phyloP scores from a whole-genome alignment of 1,284 basidiomycete species.

The Leccinum angustisporum region DNA sequence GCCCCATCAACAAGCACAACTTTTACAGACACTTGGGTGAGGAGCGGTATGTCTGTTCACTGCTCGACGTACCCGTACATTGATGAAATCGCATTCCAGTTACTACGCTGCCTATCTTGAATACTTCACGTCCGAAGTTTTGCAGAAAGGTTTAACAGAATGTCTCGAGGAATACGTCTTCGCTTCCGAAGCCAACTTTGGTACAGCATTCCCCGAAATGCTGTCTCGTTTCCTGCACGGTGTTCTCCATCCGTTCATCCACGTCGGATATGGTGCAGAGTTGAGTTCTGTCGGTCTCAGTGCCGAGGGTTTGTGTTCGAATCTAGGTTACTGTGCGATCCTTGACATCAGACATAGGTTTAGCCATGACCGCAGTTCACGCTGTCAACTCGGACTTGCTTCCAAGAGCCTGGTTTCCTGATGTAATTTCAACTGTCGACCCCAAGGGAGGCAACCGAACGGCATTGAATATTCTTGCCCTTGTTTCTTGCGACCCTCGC shows the following conservation, averaged over 20 bases:
- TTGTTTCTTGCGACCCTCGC: constrained; percentile 44
- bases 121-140: constrained; percentile 32
- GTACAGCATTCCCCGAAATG: constrained; percentile 28
- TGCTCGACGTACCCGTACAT: background rate
- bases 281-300: constrained; percentile 34
- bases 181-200: constrained; percentile 32
- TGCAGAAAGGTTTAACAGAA: constrained; percentile 23
- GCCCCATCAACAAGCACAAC: constrained; percentile 29
- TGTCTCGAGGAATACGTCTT: constrained; percentile 32
- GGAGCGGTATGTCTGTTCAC: constrained; percentile 23
- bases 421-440: constrained; percentile 14
- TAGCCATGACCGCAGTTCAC: constrained; percentile 46
- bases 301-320: constrained; percentile 33
- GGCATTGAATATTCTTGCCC: constrained; percentile 47
- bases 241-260: constrained; percentile 38
- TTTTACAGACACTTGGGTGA: constrained; percentile 27
- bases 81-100: constrained; percentile 19
- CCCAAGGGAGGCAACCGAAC: constrained; percentile 25
- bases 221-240: constrained; percentile 34
- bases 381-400: constrained; percentile 19
- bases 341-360: constrained; percentile 33
- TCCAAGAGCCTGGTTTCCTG: constrained; percentile 23
- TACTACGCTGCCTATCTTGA: constrained; percentile 36
- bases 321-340: background rate
- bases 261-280: constrained; percentile 38